Percentiles rank a stretch among this genome's conserved stretches.
phyloP scores from a whole-genome alignment of 2,329 filamentous ascomycete species.

The Pseudonectria buxi region DNA sequence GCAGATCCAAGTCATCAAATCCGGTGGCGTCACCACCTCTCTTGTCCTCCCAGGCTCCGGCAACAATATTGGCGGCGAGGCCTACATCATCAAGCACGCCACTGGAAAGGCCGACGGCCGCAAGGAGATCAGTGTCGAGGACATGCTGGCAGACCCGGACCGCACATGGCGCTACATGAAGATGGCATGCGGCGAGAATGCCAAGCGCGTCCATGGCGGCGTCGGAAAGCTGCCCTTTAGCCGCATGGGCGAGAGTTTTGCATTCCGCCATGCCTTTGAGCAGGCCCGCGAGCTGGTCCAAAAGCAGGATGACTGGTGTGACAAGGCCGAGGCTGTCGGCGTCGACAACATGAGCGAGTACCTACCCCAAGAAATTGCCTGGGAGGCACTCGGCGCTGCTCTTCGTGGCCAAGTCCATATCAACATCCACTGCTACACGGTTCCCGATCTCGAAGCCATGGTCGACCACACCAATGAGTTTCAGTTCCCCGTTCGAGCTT shows the following conservation, averaged over 20 bases:
- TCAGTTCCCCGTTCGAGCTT: slow-evolving; percentile 57
- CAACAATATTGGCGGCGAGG: slow-evolving; percentile 70
- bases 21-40: slow-evolving; percentile 64
- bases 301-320: slow-evolving; percentile 63
- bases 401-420: slow-evolving; percentile 61
- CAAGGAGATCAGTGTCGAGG: slow-evolving; percentile 53
- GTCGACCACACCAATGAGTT: slow-evolving; percentile 68
- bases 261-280: slow-evolving; percentile 62
- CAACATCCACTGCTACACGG: slow-evolving; percentile 66
- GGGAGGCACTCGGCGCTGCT: slow-evolving; percentile 57
- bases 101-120: slow-evolving; percentile 54
- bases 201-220: slow-evolving; percentile 55
- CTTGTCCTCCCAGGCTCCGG: slow-evolving; percentile 60
- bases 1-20: slow-evolving; percentile 63
- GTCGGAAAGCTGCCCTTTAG: slow-evolving; percentile 49
- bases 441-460: slow-evolving; percentile 62
- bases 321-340: slow-evolving; percentile 44
- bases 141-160: slow-evolving; percentile 61
- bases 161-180: slow-evolving; percentile 65
- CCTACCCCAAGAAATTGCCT: slow-evolving; percentile 54
- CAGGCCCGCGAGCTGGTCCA: slow-evolving; percentile 50
- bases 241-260: slow-evolving; percentile 62
- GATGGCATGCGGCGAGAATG: slow-evolving; percentile 69
- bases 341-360: slow-evolving; percentile 47
- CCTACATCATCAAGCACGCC: slow-evolving; percentile 62